Percentiles rank a stretch among this genome's conserved stretches.
phyloP scores from a whole-genome alignment of 2,329 filamentous ascomycete genomes.

The Cladosporium sp. region DNA sequence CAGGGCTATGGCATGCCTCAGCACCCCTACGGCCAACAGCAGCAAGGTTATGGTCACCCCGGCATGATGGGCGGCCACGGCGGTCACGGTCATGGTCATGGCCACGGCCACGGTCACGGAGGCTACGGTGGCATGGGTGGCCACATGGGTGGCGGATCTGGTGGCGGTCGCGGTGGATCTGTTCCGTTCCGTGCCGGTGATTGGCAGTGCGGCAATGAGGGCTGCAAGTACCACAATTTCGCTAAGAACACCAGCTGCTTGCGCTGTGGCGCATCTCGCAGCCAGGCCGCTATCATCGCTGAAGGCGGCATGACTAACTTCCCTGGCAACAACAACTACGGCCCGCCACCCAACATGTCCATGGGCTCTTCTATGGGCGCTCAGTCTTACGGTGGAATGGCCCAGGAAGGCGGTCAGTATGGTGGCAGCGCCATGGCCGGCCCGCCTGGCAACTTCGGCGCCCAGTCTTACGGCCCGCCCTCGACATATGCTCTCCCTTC shows the following conservation, averaged over 20 bases:
- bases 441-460: slow-evolving; percentile 48
- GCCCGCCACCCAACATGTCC: slow-evolving; percentile 77
- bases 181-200: slow-evolving; percentile 98
- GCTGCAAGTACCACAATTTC: slow-evolving; percentile 98
- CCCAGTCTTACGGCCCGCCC: slow-evolving; percentile 80
- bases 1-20: slow-evolving; percentile 49
- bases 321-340: slow-evolving; percentile 31
- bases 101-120: slow-evolving; percentile 14
- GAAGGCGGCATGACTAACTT: slow-evolving; percentile 67
- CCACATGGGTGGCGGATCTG: slow-evolving; percentile 33
- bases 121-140: slow-evolving; percentile 47
- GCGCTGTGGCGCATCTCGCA: slow-evolving; percentile 90
- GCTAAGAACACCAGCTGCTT: slow-evolving; percentile 98
- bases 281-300: slow-evolving; percentile 87
- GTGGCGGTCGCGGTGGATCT: slow-evolving; percentile 58
- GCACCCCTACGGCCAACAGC: slow-evolving; percentile 34
- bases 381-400: slow-evolving; percentile 37
- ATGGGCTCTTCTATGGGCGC: slow-evolving; percentile 42
- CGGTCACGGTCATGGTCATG: slow-evolving; percentile 30
- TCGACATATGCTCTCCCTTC: slow-evolving; percentile 88
- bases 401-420: slow-evolving; percentile 64
- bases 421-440: slow-evolving; percentile 62
- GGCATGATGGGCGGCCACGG: slow-evolving; percentile 70
- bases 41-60: slow-evolving; percentile 54
- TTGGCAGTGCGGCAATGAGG: slow-evolving; percentile 98